These are phyloP conservation scores for Oehlia diaphana DNA, from an alignment of 192 early-diverging fungal species.

Conservation along the genomic window DNA sequence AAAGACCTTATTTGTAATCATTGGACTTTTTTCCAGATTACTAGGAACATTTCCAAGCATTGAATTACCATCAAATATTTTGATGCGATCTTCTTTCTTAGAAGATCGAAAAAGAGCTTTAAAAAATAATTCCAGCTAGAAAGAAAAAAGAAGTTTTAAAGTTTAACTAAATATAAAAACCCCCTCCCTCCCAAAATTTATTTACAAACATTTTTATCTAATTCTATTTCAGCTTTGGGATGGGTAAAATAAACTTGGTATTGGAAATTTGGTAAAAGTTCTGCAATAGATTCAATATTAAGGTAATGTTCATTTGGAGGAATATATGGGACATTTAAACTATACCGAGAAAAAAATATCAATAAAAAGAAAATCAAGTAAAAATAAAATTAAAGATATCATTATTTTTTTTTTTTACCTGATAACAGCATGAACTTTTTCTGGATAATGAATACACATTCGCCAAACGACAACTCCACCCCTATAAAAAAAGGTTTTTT, in stretches of 20 bases:
- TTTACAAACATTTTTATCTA: slow-evolving; percentile 39
- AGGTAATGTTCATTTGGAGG: slow-evolving; percentile 41
- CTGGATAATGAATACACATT: slow-evolving; percentile 57
- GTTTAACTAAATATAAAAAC: neutral
- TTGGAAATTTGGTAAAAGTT: slow-evolving; percentile 47
- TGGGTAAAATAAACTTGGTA: slow-evolving; percentile 51
- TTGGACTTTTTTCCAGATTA: neutral
- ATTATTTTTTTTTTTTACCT: slow-evolving; percentile 11
- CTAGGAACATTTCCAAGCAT: neutral
- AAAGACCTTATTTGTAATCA: slow-evolving; percentile 4
- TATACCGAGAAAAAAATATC: slow-evolving; percentile 15
- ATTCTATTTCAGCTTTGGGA: slow-evolving; percentile 43
- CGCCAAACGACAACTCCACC: slow-evolving; percentile 57
- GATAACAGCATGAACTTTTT: slow-evolving; percentile 54
- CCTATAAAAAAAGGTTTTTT: slow-evolving; percentile 8
- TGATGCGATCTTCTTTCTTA: neutral
- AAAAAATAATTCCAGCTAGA: slow-evolving; percentile 34
- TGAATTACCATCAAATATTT: slow-evolving; percentile 18
- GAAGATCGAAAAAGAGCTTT: slow-evolving; percentile 34
- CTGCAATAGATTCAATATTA: slow-evolving; percentile 44
- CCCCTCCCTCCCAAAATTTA: too few relatives aligned
- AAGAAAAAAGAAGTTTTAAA: neutral
- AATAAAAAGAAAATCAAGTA: too few relatives aligned
- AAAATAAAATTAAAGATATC: neutral
- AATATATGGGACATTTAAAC: slow-evolving; percentile 56